phyloP scores from a whole-genome alignment of 2,329 filamentous ascomycete genomes.

The Ophiocordyceps robertsii region DNA sequence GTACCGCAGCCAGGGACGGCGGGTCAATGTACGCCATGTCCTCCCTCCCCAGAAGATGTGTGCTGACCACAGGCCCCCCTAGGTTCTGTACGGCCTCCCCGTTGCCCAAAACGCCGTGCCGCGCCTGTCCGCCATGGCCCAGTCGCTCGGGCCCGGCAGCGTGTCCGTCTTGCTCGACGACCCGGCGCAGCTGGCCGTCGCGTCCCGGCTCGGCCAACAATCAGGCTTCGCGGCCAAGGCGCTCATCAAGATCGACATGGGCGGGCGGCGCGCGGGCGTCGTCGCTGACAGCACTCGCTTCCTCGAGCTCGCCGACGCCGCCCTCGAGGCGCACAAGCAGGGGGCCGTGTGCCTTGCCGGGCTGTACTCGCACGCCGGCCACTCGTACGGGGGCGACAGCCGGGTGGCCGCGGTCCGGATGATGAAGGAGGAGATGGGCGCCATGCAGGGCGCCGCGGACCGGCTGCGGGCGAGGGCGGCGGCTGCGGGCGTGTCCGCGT shows the following conservation, averaged over 20 bases:
- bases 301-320: slow-evolving; percentile 27
- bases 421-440: slow-evolving; percentile 16
- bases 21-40: slow-evolving; percentile 41
- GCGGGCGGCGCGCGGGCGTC: slow-evolving; percentile 58
- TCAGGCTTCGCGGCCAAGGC: slow-evolving; percentile 37
- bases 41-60: not conserved
- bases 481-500: not conserved
- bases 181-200: slow-evolving; percentile 38
- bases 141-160: slow-evolving; percentile 37
- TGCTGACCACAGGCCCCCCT: not conserved
- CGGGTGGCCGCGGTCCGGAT: slow-evolving; percentile 16
- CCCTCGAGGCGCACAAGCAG: slow-evolving; percentile 10
- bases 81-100: slow-evolving; percentile 62
- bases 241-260: slow-evolving; percentile 65
- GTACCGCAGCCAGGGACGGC: slow-evolving; percentile 37
- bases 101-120: slow-evolving; percentile 45
- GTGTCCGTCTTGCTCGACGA: slow-evolving; percentile 61
- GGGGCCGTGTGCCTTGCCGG: slow-evolving; percentile 37
- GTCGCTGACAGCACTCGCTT: slow-evolving; percentile 33
- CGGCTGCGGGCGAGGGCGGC: slow-evolving; percentile 6
- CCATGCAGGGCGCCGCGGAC: slow-evolving; percentile 12
- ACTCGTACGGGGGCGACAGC: slow-evolving; percentile 45
- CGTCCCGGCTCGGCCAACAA: slow-evolving; percentile 26
- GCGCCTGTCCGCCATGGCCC: slow-evolving; percentile 44
- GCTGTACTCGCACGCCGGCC: slow-evolving; percentile 60